phyloP scores from a whole-genome alignment of 768 basidiomycete genomes.

The Leucocoprinus birnbaumii region DNA sequence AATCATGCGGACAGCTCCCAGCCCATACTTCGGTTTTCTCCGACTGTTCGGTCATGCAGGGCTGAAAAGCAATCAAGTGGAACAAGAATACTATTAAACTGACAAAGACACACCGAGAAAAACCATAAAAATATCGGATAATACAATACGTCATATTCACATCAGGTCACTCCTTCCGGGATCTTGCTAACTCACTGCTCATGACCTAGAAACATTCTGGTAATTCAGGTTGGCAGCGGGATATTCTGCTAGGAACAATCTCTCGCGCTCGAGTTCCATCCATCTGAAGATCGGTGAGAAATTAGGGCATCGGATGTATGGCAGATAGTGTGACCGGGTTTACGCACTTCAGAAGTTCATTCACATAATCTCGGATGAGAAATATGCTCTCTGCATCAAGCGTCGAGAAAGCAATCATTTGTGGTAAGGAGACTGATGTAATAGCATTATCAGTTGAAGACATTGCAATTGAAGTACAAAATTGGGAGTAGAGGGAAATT shows the following conservation, averaged over 20 bases:
- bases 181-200: too few species aligned
- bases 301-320: neutral
- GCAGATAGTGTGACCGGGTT: neutral
- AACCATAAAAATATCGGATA: too few species aligned
- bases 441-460: conserved; percentile 10
- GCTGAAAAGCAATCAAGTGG: too few species aligned
- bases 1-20: too few species aligned
- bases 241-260: conserved; percentile 78
- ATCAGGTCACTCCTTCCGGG: too few species aligned
- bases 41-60: too few species aligned
- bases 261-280: conserved; percentile 72
- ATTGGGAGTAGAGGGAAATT: too few species aligned
- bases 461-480: neutral
- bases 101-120: too few species aligned
- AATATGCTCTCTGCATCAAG: conserved; percentile 86
- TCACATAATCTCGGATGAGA: conserved; percentile 85
- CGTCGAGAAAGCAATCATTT: conserved; percentile 85
- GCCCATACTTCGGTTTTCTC: too few species aligned
- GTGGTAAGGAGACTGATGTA: conserved; percentile 81
- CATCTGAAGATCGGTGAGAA: conserved; percentile 42
- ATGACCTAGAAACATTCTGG: conserved; percentile 80
- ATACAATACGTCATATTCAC: too few species aligned
- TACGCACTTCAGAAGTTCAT: conserved; percentile 74
- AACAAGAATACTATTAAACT: too few species aligned
- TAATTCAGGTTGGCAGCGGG: conserved; percentile 74